phyloP scores from a whole-genome alignment of 108 stramenopile species.

The Nannochloropsis gaditana region DNA sequence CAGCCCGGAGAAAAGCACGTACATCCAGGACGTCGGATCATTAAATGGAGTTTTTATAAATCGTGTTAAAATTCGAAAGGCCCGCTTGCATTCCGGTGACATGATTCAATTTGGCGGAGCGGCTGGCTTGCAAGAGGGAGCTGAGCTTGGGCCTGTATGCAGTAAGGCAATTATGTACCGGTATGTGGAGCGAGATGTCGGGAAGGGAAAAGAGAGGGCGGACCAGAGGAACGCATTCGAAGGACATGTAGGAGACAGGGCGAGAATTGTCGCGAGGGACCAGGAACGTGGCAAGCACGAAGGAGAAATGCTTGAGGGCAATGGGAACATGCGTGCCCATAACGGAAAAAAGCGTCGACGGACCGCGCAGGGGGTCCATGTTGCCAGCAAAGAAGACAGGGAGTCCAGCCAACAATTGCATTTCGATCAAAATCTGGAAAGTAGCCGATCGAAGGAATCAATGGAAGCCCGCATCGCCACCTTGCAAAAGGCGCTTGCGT shows the following conservation, averaged over 20 bases:
- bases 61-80: neutral
- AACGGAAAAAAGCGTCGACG: too few relatives aligned
- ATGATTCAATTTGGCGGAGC: neutral
- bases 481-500: neutral
- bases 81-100: neutral
- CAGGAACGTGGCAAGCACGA: too few relatives aligned
- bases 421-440: too few relatives aligned
- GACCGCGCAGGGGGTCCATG: too few relatives aligned
- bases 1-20: neutral
- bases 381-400: too few relatives aligned
- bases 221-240: neutral
- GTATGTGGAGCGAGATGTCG: neutral
- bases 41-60: conserved; percentile 1
- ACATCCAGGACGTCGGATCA: conserved; percentile 11
- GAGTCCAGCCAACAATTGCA: too few relatives aligned
- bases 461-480: neutral
- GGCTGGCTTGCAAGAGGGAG: neutral
- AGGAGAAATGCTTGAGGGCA: too few relatives aligned
- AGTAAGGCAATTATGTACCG: neutral
- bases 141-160: neutral
- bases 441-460: neutral
- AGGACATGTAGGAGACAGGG: too few relatives aligned
- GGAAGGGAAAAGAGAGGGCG: neutral
- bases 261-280: too few relatives aligned
- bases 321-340: too few relatives aligned